These are phyloP conservation scores for Turnera subulata DNA, from an alignment of 345 rosid species.

Conservation along the genomic window DNA sequence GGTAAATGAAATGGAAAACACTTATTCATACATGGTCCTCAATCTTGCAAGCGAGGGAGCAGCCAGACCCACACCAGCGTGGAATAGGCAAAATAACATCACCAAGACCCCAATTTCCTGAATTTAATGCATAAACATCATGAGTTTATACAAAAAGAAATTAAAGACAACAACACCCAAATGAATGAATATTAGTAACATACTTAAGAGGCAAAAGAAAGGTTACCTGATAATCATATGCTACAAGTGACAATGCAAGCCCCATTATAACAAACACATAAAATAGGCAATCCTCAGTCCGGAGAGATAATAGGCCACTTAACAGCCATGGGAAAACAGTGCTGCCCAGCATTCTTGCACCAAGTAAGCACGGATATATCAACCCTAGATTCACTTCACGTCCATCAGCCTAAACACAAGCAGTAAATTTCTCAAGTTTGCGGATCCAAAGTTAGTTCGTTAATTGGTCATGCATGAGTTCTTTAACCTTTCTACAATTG, in stretches of 20 bases:
- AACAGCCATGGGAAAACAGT: conserved; percentile 79
- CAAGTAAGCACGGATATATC: conserved; percentile 75
- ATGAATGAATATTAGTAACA: background rate
- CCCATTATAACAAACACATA: conserved; percentile 59
- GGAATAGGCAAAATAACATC: conserved; percentile 67
- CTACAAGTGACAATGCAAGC: conserved; percentile 57
- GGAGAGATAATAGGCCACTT: conserved; percentile 54
- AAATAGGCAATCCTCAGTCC: conserved; percentile 73
- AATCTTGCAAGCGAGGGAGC: conserved; percentile 84
- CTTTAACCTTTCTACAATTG: background rate
- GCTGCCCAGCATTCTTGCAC: conserved; percentile 95
- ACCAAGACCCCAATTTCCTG: conserved; percentile 86
- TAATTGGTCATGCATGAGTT: background rate
- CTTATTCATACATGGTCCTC: conserved; percentile 65
- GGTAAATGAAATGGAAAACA: conserved; percentile 1
- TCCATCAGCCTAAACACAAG: conserved; percentile 78
- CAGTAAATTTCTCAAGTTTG: background rate
- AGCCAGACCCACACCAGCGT: conserved; percentile 62
- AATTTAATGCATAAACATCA: conserved; percentile 18
- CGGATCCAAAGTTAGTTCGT: conserved; percentile 6
- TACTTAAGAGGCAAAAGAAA: conserved; percentile 1
- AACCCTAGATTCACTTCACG: conserved; percentile 80
- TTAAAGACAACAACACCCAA: background rate
- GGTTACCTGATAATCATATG: conserved; percentile 94
- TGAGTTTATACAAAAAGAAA: background rate